phyloP scores from a whole-genome alignment of 495 filamentous ascomycete genomes.

The Annulohypoxylon bovei region DNA sequence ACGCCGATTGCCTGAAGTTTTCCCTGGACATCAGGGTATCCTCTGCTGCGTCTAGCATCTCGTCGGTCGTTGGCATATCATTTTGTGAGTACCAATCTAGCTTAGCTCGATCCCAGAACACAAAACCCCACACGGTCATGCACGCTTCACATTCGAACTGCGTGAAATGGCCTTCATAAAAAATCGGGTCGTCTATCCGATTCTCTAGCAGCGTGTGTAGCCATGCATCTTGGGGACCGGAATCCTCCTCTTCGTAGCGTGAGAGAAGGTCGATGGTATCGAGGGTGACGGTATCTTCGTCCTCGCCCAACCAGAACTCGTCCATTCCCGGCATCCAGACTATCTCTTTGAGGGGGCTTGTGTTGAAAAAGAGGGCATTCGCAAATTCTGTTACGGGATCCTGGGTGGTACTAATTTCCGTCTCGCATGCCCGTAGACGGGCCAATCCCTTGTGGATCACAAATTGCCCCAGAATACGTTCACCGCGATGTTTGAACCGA shows the following conservation, averaged over 20 bases:
- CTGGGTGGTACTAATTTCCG: no score
- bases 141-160: background rate
- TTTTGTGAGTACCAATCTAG: background rate
- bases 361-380: no score
- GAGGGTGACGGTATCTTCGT: background rate
- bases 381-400: no score
- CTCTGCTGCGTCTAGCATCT: background rate
- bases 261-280: background rate
- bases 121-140: constrained; percentile 8
- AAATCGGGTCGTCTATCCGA: background rate
- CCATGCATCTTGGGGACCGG: constrained; percentile 18
- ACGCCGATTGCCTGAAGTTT: background rate
- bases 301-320: background rate
- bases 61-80: background rate
- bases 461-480: no score
- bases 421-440: no score
- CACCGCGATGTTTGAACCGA: no score
- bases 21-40: background rate
- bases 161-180: background rate
- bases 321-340: background rate
- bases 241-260: background rate
- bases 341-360: background rate
- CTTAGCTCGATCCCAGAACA: constrained; percentile 26
- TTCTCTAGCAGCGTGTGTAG: background rate
- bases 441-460: no score